Conservation (phyloP, 2,329 filamentous ascomycete species). For the Thielaviopsis populi region DNA sequence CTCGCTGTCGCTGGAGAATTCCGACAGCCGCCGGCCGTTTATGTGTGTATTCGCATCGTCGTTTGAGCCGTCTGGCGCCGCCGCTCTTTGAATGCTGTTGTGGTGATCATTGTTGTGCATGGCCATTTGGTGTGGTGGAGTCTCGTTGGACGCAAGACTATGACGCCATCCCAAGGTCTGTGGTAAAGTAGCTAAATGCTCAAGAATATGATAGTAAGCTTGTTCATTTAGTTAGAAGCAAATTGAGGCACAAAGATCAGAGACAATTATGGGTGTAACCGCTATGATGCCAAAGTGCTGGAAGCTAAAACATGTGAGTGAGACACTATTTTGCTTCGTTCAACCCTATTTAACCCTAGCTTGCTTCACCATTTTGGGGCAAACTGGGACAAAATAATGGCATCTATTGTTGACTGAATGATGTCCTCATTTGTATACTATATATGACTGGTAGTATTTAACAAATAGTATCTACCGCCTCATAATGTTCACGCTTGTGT, state of each 20-base stretch:
- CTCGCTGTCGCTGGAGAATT: neutral
- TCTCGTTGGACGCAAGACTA: neutral
- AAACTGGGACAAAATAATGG: too few species aligned
- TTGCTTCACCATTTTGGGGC: too few species aligned
- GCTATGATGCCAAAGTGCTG: neutral
- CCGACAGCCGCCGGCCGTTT: neutral
- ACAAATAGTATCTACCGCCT: too few species aligned
- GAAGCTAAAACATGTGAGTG: neutral
- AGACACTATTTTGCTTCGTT: neutral
- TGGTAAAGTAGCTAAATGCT: neutral
- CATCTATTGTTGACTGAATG: too few species aligned
- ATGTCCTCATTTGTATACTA: too few species aligned
- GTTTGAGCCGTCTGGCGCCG: conserved; percentile 3
- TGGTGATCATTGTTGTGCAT: neutral
- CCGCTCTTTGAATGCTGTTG: conserved; percentile 6
- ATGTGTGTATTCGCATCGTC: neutral
- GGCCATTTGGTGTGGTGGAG: neutral
- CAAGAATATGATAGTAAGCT: neutral
- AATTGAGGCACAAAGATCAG: neutral
- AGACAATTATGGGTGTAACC: neutral
- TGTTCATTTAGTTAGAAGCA: neutral
- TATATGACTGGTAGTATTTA: too few species aligned
- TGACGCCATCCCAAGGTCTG: neutral
- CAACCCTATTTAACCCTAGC: too few species aligned
- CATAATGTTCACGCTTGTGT: too few species aligned